Evolutionary conservation across 2,329 filamentous ascomycete genomes (phyloP).

Genomic region (Ophiostoma perfectum): DNA sequence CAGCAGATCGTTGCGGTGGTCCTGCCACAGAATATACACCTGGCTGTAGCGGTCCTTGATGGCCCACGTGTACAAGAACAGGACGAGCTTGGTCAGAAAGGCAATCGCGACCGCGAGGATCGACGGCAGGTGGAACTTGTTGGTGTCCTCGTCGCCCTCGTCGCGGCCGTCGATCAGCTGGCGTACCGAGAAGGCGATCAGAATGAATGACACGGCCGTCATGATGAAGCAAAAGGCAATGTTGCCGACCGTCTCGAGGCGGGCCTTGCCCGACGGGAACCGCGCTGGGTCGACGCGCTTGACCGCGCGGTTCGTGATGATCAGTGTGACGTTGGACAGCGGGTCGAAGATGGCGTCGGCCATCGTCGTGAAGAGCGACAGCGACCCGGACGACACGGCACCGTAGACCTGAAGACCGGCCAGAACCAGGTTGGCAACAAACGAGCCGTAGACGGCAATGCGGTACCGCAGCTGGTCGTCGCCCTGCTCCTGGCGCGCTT

Average conservation of each 20-base stretch:
- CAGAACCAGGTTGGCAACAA: conserved; percentile 74
- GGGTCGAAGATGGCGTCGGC: conserved; percentile 94
- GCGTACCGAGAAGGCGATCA: conserved; percentile 79
- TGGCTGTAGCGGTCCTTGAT: conserved; percentile 88
- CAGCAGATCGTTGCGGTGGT: conserved; percentile 94
- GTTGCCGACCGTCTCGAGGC: conserved; percentile 92
- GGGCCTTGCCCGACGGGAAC: conserved; percentile 87
- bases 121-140: conserved; percentile 71
- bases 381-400: conserved; percentile 77
- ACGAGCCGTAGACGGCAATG: conserved; percentile 61
- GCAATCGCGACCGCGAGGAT: conserved; percentile 80
- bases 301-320: conserved; percentile 82
- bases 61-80: conserved; percentile 91
- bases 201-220: conserved; percentile 83
- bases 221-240: conserved; percentile 96
- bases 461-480: conserved; percentile 74
- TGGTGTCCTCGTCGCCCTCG: conserved; percentile 44
- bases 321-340: conserved; percentile 78
- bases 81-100: conserved; percentile 72
- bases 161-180: conserved; percentile 54
- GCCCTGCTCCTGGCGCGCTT: conserved; percentile 71
- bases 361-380: conserved; percentile 96
- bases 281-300: conserved; percentile 76
- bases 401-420: conserved; percentile 82
- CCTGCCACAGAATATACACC: conserved; percentile 88